Percentiles rank a stretch among this genome's conserved stretches.
These are phyloP conservation scores for Anthostomella pinea DNA, from an alignment of 2,329 filamentous ascomycete species.

Conservation along the genomic window DNA sequence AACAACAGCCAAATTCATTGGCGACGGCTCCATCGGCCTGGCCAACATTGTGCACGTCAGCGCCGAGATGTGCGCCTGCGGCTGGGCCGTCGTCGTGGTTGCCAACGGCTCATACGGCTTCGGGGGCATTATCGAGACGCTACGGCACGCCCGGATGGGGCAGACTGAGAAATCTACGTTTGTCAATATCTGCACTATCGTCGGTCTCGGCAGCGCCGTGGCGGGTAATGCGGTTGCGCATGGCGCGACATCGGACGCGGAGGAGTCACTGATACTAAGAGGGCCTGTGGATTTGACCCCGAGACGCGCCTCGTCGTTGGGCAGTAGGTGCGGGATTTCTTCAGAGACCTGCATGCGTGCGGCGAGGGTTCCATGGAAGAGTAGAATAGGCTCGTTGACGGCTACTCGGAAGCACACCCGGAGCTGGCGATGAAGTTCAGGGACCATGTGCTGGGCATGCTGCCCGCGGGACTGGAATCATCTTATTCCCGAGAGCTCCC, in stretches of 20 bases:
- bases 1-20: conserved; percentile 58
- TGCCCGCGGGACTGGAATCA: too few relatives aligned
- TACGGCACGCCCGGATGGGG: conserved; percentile 42
- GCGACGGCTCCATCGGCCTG: conserved; percentile 48
- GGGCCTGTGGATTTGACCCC: conserved; percentile 45
- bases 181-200: conserved; percentile 55
- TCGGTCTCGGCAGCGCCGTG: conserved; percentile 47
- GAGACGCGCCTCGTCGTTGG: conserved; percentile 44
- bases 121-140: conserved; percentile 40
- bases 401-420: conserved; percentile 33
- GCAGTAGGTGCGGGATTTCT: conserved; percentile 49
- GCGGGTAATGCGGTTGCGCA: conserved; percentile 51
- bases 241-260: conserved; percentile 53
- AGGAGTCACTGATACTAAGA: conserved; percentile 54
- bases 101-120: conserved; percentile 48
- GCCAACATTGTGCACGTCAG: conserved; percentile 46
- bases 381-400: conserved; percentile 45
- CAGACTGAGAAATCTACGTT: conserved; percentile 48
- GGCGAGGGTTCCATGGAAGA: conserved; percentile 45
- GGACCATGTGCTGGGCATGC: too few relatives aligned
- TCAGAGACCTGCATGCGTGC: conserved; percentile 42
- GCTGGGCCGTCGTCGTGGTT: conserved; percentile 54
- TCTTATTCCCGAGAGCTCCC: too few relatives aligned
- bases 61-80: conserved; percentile 50
- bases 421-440: too few relatives aligned